Evolutionary conservation across 129 eudicot genomes (phyloP).

Genomic region (Flaveria ramosissima): DNA sequence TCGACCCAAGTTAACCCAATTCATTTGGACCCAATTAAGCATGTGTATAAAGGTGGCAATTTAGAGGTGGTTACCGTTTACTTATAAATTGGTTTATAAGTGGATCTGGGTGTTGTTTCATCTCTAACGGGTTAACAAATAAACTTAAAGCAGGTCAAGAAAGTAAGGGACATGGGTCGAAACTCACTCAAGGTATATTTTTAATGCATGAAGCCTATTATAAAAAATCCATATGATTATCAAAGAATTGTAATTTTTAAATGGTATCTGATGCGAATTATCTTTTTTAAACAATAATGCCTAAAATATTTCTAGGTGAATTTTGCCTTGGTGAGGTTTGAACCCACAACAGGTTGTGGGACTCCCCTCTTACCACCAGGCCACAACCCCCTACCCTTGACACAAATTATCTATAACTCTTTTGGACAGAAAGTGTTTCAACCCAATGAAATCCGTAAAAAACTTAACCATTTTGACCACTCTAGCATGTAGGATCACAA

Average conservation of each 20-base stretch:
- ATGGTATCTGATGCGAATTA: too few relatives aligned
- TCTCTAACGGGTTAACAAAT: neutral
- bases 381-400: too few relatives aligned
- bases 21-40: neutral
- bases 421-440: neutral
- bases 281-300: too few relatives aligned
- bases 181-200: neutral
- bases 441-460: neutral
- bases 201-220: neutral
- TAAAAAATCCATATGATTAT: neutral
- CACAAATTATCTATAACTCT: neutral
- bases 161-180: neutral
- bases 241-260: neutral
- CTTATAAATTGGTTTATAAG: neutral
- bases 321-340: too few relatives aligned
- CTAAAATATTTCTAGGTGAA: too few relatives aligned
- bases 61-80: neutral
- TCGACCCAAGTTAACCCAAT: neutral
- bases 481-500: neutral
- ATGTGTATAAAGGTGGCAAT: neutral
- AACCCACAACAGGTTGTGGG: too few relatives aligned
- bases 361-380: too few relatives aligned
- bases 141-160: neutral
- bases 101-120: neutral
- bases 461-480: neutral